phyloP scores from a whole-genome alignment of 306 rosid species.

The Gleditsia sinensis region DNA sequence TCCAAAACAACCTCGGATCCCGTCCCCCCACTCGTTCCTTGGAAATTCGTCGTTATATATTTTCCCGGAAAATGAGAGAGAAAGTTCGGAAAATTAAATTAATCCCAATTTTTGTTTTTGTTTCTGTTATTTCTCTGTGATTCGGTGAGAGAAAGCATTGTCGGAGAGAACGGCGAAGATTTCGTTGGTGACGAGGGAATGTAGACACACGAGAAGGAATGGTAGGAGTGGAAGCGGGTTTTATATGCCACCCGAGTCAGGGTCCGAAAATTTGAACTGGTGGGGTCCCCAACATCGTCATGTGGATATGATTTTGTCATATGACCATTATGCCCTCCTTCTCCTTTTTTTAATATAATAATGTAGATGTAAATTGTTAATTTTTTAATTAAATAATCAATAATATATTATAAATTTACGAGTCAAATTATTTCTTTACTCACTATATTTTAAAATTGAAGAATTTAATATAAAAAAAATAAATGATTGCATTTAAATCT shows the following conservation, averaged over 20 bases:
- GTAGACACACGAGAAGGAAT: not conserved
- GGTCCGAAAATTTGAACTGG: not conserved
- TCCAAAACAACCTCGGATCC: constrained; percentile 2
- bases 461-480: no score
- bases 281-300: not conserved
- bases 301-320: not conserved
- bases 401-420: no score
- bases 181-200: constrained; percentile 29
- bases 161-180: constrained; percentile 47
- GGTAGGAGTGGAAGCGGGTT: not conserved
- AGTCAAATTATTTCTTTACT: no score
- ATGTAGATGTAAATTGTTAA: no score
- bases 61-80: constrained; percentile 44
- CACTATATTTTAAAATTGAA: no score
- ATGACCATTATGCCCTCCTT: not conserved
- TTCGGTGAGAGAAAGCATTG: not conserved
- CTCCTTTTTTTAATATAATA: no score
- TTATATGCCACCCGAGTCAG: not conserved
- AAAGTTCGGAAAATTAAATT: constrained; percentile 20
- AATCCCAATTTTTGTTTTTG: not conserved
- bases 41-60: constrained; percentile 21
- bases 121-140: not conserved
- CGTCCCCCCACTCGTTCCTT: constrained; percentile 33
- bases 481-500: no score
- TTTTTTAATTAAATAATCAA: no score